Base-by-base conservation (phyloP, 257 asterid species). In the Phtheirospermum japonicum region DNA sequence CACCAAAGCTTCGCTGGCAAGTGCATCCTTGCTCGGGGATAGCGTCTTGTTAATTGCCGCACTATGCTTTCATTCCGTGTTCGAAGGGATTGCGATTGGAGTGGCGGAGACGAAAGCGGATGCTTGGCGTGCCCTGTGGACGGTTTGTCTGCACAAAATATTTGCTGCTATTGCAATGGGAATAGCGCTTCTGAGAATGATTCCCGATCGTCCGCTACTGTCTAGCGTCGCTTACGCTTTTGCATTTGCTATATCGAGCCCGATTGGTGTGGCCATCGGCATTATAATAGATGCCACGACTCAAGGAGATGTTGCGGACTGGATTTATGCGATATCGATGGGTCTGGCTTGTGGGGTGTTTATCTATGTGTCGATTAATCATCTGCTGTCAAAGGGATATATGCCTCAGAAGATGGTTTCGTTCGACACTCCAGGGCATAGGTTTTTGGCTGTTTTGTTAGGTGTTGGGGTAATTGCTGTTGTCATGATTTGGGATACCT, bases 81-180 rank as follows among this genome's bases (percentile, higher is more conserved):
- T 90, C n/a, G 97, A 90, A 67, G 97, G 97, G 5, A 90, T 90
- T 7, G 97, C 96, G 2, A 90, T 90, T 0, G 97, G 96, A 14
- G 97, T 90, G 31, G 93, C 97, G 5, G 87, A 87, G 73, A 80
- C 94, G 0, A 53, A 82, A 66, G 81, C 85, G 0, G 95, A 85
- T 31, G 93, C 97, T 30, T 90, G 96, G 97, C 82, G 84, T 60
- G 85, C 96, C 11, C 90, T 90, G 3, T 90, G 97, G 95, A 87
- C 96, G 0, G 95, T 87, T 28, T 73, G 82, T 34, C 79, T 90
- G 20, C 97, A 90, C 94, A 90, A 90, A 57, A 77, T 90, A 64
- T 87, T 90, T 30, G 97, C 96, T 5, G 97, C 97, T 26, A 74
- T 87, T 19, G 97, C 97, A 17, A 90, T 87, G 96, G 97, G 97